These are phyloP conservation scores for Trypanosoma mega DNA, from an alignment of 208 protist genomes.

Conservation along the genomic window DNA sequence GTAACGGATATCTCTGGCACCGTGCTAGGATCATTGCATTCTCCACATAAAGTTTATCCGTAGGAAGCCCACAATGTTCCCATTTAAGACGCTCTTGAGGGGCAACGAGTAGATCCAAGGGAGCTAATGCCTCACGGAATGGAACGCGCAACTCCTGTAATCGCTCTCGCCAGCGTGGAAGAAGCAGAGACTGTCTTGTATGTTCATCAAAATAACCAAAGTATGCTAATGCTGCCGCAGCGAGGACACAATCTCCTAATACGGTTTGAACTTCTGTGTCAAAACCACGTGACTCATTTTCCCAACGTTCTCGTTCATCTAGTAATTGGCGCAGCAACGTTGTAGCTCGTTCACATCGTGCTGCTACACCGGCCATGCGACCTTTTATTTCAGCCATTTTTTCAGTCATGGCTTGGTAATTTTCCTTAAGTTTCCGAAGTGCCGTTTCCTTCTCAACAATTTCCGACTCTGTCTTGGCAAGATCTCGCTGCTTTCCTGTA, in stretches of 20 bases:
- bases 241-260: conserved; percentile 95
- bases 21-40: conserved; percentile 98
- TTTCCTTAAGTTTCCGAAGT: conserved; percentile 87
- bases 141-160: conserved; percentile 66
- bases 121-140: conserved; percentile 71
- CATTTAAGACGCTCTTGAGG: conserved; percentile 94
- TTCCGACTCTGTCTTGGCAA: conserved; percentile 62
- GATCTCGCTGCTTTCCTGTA: conserved; percentile 45
- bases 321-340: conserved; percentile 91
- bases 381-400: conserved; percentile 92
- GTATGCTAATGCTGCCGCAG: conserved; percentile 97
- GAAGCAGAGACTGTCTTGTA: conserved; percentile 76
- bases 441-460: conserved; percentile 88
- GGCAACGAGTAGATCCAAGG: conserved; percentile 93
- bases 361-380: conserved; percentile 74
- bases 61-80: conserved; percentile 93
- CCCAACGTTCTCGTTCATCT: conserved; percentile 95
- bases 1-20: conserved; percentile 94
- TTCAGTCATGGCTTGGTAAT: conserved; percentile 95
- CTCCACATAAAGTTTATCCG: conserved; percentile 96
- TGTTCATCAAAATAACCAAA: conserved; percentile 98
- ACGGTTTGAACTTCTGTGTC: conserved; percentile 87
- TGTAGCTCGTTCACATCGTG: conserved; percentile 92
- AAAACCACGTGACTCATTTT: conserved; percentile 86
- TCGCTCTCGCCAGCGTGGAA: conserved; percentile 85